Conservation (phyloP, 257 asterid genomes). For the Phtheirospermum japonicum region DNA sequence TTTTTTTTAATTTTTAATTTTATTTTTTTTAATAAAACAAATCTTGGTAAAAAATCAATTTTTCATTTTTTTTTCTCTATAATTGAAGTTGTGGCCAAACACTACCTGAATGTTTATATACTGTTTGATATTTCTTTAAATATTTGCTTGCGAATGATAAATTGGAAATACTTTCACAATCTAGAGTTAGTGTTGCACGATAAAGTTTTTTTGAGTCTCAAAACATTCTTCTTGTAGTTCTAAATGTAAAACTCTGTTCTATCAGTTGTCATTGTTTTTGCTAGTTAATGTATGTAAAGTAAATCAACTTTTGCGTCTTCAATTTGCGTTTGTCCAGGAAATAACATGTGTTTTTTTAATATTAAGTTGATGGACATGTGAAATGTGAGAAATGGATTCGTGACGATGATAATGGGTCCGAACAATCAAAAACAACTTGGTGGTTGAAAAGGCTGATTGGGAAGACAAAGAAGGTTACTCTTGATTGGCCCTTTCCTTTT, state of each 20-base stretch:
- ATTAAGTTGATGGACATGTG: conserved; percentile 85
- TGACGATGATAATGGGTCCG: conserved; percentile 66
- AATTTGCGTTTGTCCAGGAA: conserved; percentile 17
- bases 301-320: not conserved
- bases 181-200: too few species aligned
- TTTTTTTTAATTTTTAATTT: too few species aligned
- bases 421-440: conserved; percentile 80
- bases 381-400: conserved; percentile 98
- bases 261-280: conserved; percentile 18
- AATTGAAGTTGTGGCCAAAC: too few species aligned
- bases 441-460: conserved; percentile 94
- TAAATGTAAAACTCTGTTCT: conserved; percentile 4
- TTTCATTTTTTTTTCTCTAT: too few species aligned
- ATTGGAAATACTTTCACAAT: too few species aligned
- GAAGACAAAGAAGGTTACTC: conserved; percentile 71
- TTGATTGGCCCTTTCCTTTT: conserved; percentile 96
- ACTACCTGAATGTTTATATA: too few species aligned
- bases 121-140: too few species aligned
- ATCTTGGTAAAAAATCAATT: too few species aligned
- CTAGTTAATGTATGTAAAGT: too few species aligned
- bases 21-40: too few species aligned
- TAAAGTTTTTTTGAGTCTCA: too few species aligned
- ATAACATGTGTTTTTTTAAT: conserved; percentile 22
- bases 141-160: too few species aligned
- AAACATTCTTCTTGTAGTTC: conserved; percentile 14